Percentiles rank a stretch among this genome's conserved stretches.
Conservation (phyloP, 805 yeast species). For the Debaryomyces castellii region DNA sequence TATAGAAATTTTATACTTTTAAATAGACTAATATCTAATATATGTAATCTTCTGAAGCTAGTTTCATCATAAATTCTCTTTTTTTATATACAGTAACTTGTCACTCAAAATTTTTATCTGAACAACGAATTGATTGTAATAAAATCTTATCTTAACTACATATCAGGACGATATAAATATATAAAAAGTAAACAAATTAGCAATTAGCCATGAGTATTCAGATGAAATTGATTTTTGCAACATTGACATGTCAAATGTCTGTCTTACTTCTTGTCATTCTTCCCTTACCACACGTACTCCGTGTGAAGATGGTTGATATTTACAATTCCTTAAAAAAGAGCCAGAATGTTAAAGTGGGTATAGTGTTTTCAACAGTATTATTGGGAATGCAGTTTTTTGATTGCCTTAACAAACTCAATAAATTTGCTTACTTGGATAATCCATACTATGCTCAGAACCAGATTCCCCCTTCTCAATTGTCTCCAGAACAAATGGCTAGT, state of each 20-base stretch:
- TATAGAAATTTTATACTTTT: slow-evolving; percentile 13
- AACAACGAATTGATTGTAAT: too few relatives aligned
- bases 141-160: too few relatives aligned
- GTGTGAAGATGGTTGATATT: slow-evolving; percentile 42
- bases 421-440: slow-evolving; percentile 16
- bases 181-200: not conserved
- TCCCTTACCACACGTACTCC: slow-evolving; percentile 53
- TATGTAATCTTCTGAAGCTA: too few relatives aligned
- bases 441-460: slow-evolving; percentile 18
- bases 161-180: too few relatives aligned
- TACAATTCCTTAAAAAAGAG: slow-evolving; percentile 33
- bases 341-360: slow-evolving; percentile 46
- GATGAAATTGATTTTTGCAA: slow-evolving; percentile 46
- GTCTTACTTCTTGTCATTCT: slow-evolving; percentile 46
- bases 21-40: too few relatives aligned
- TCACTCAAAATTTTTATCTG: not conserved
- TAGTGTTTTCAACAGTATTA: slow-evolving; percentile 39
- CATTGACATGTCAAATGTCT: slow-evolving; percentile 54
- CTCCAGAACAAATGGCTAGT: slow-evolving; percentile 54
- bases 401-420: slow-evolving; percentile 46
- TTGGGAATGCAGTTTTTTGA: slow-evolving; percentile 54
- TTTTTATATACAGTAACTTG: not conserved
- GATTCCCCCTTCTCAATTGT: slow-evolving; percentile 20
- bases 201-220: slow-evolving; percentile 41
- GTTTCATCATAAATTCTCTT: too few relatives aligned